Conservation (phyloP, 352 stramenopile genomes). For the Aphanomyces cochlioides region DNA sequence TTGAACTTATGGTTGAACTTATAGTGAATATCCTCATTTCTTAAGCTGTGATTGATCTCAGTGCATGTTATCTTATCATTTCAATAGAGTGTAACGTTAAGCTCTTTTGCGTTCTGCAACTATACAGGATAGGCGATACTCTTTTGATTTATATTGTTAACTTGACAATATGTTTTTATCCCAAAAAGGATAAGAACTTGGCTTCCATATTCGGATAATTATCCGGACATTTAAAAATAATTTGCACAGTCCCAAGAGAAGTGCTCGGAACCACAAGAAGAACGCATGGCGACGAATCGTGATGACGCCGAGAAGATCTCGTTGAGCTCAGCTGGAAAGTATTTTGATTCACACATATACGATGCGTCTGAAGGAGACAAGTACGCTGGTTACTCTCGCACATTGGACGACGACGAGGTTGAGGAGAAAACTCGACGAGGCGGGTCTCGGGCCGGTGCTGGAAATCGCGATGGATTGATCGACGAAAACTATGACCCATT, state of each 20-base stretch:
- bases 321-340: conserved; percentile 50
- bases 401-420: conserved; percentile 58
- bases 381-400: conserved; percentile 57
- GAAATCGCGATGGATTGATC: conserved; percentile 47
- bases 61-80: no score
- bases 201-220: background rate
- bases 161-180: no score
- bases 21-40: no score
- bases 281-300: background rate
- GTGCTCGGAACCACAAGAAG: background rate
- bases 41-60: no score
- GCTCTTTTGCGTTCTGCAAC: no score
- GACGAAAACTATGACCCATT: conserved; percentile 90
- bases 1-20: no score
- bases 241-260: conserved; percentile 7
- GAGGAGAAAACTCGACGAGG: conserved; percentile 30
- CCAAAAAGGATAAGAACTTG: no score
- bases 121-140: no score
- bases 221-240: background rate
- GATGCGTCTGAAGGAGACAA: conserved; percentile 41
- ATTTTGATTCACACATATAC: conserved; percentile 80
- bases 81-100: no score
- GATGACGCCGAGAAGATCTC: conserved; percentile 43
- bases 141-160: no score
- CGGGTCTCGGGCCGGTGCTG: conserved; percentile 24